These are phyloP conservation scores for Leavenworthia alabamica DNA, from an alignment of 345 rosid genomes.

Conservation along the genomic window DNA sequence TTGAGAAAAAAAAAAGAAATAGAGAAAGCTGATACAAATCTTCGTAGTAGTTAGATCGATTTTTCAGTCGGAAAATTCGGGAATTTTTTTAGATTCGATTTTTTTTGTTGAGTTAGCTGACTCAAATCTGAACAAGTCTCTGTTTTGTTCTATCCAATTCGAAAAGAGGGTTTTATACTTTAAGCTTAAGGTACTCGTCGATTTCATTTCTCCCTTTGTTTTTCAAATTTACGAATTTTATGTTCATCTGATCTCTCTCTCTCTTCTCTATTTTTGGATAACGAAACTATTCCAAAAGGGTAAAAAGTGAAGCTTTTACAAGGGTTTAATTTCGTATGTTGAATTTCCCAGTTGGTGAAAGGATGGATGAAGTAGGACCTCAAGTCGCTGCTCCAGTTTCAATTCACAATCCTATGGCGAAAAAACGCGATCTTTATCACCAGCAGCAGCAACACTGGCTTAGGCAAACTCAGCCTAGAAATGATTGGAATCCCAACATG, in stretches of 20 bases:
- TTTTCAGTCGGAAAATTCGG: background rate
- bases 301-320: background rate
- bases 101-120: background rate
- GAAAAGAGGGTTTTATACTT: background rate
- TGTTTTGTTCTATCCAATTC: background rate
- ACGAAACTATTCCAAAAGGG: background rate
- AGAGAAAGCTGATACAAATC: background rate
- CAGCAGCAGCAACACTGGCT: slow-evolving; percentile 23
- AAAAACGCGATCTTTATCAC: slow-evolving; percentile 52
- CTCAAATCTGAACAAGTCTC: slow-evolving; percentile 19
- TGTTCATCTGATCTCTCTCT: slow-evolving; percentile 1
- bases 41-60: background rate
- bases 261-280: slow-evolving; percentile 5
- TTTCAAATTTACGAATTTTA: background rate
- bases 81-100: background rate
- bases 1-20: background rate
- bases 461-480: slow-evolving; percentile 8
- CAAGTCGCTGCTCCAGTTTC: slow-evolving; percentile 54
- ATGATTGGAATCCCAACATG: slow-evolving; percentile 55
- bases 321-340: background rate
- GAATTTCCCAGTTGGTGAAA: slow-evolving; percentile 12
- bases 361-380: slow-evolving; percentile 68
- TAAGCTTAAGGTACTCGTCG: slow-evolving; percentile 1
- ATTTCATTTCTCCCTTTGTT: background rate
- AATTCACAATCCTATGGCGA: slow-evolving; percentile 42